Conservation (phyloP, 768 basidiomycete species). For the Pleurotus pulmonarius region DNA sequence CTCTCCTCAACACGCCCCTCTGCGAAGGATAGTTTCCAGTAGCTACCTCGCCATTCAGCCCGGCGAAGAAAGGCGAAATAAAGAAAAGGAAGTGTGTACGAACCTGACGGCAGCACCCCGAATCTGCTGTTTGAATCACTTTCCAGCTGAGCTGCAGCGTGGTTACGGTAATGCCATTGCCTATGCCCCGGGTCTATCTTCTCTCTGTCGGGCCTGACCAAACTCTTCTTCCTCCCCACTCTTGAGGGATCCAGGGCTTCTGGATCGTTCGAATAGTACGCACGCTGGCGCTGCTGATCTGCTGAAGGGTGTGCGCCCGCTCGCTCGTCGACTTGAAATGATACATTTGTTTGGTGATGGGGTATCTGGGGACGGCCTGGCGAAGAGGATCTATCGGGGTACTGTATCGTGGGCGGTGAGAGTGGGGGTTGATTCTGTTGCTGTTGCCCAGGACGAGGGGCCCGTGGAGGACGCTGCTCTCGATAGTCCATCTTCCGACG, state of each 20-base stretch:
- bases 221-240: conserved; percentile 82
- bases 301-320: conserved; percentile 62
- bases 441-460: conserved; percentile 41
- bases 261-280: conserved; percentile 44
- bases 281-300: conserved; percentile 50
- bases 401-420: conserved; percentile 22
- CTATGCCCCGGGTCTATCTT: conserved; percentile 94
- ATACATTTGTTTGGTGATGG: conserved; percentile 41
- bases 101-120: conserved; percentile 80
- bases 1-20: conserved; percentile 62
- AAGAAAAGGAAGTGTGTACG: conserved; percentile 29
- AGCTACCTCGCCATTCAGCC: conserved; percentile 30
- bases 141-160: conserved; percentile 69
- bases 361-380: conserved; percentile 21
- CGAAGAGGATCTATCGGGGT: conserved; percentile 24
- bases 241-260: conserved; percentile 46
- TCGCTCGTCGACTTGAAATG: conserved; percentile 66
- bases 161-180: conserved; percentile 90
- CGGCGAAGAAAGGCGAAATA: conserved; percentile 10
- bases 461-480: conserved; percentile 53
- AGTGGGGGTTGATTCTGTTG: conserved; percentile 37
- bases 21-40: conserved; percentile 76
- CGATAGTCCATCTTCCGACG: conserved; percentile 32
- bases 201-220: conserved; percentile 91
- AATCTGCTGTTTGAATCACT: conserved; percentile 60